A percentile compares a stretch with the other conserved stretches of the same genome.
Conservation (phyloP, 768 basidiomycete species). For the Mycena alexandri region DNA sequence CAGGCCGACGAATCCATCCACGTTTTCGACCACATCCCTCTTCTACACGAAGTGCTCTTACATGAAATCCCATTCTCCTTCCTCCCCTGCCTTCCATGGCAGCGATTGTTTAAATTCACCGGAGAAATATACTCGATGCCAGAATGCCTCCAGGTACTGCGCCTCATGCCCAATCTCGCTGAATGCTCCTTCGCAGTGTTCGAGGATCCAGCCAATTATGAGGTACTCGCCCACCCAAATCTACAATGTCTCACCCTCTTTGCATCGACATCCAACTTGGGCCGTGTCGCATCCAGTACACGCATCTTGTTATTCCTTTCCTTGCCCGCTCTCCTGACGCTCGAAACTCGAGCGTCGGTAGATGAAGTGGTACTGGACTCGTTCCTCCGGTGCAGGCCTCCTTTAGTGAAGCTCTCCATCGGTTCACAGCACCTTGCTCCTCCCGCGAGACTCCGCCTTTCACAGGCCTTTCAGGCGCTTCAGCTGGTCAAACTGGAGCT, state of each 20-base stretch:
- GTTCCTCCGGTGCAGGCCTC: not conserved
- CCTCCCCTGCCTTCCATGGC: no score
- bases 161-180: no score
- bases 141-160: no score
- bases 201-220: not conserved
- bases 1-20: no score
- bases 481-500: conserved; percentile 18
- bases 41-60: no score
- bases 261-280: not conserved
- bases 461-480: no score
- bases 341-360: not conserved
- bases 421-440: not conserved
- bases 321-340: not conserved
- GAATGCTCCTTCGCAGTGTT: conserved; percentile 14
- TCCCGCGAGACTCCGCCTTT: not conserved
- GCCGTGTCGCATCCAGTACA: not conserved
- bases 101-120: no score
- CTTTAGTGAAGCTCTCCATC: not conserved
- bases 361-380: not conserved
- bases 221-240: not conserved
- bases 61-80: no score
- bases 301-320: conserved; percentile 3
- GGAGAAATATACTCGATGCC: no score
- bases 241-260: conserved; percentile 16
- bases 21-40: no score